Percentiles rank a stretch among this genome's conserved stretches.
phyloP scores from a whole-genome alignment of 768 basidiomycete species.

The Antrodiella citrinella region DNA sequence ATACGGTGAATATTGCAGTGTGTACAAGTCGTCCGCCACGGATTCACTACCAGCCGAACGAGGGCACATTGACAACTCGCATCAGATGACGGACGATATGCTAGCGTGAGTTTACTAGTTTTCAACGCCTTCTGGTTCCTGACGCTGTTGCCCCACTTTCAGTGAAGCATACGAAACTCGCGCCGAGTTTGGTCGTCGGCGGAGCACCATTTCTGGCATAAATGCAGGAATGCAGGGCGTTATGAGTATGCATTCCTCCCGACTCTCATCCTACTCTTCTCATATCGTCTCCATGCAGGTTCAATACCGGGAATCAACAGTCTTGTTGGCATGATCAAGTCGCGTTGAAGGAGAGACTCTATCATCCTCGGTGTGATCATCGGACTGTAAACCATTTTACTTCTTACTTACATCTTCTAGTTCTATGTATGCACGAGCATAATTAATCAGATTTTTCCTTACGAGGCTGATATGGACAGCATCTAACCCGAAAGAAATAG shows the following conservation, averaged over 20 bases:
- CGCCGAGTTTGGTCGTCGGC: slow-evolving; percentile 82
- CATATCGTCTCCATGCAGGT: slow-evolving; percentile 34
- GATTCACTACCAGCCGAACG: slow-evolving; percentile 87
- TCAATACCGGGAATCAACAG: slow-evolving; percentile 95
- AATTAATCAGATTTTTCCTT: too few relatives aligned
- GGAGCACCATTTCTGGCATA: slow-evolving; percentile 65
- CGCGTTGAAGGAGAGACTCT: slow-evolving; percentile 81
- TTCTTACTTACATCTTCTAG: slow-evolving; percentile 41
- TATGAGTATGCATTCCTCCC: slow-evolving; percentile 54
- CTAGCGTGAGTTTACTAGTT: slow-evolving; percentile 65
- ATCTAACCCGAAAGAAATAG: too few relatives aligned
- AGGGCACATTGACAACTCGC: slow-evolving; percentile 83
- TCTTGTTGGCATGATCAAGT: slow-evolving; percentile 86
- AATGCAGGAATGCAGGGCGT: slow-evolving; percentile 81
- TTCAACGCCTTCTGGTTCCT: too few relatives aligned
- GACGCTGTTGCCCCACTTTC: too few relatives aligned
- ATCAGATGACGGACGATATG: slow-evolving; percentile 90
- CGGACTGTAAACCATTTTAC: slow-evolving; percentile 66
- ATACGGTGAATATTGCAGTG: slow-evolving; percentile 34
- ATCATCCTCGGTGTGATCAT: slow-evolving; percentile 86
- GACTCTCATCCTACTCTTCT: slow-evolving; percentile 1
- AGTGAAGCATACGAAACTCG: slow-evolving; percentile 98
- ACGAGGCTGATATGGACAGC: too few relatives aligned
- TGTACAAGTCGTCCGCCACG: slow-evolving; percentile 83
- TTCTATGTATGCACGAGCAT: too few relatives aligned